Base-by-base conservation (phyloP, 169 alveolate species). In the Hammondia hammondi region DNA sequence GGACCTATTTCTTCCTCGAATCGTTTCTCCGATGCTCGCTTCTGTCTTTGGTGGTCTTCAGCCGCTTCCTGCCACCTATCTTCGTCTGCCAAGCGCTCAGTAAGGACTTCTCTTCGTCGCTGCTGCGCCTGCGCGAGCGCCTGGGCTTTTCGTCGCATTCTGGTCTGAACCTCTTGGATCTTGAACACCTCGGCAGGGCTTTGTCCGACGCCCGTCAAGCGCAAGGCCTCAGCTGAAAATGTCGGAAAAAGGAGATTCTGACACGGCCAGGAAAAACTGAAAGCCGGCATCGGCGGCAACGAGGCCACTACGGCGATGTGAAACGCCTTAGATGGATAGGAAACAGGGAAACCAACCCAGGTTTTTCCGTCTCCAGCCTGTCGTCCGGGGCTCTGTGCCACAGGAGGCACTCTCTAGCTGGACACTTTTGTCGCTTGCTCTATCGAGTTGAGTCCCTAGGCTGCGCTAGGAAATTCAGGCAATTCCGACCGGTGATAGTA, bases 51-150 rank as follows among this genome's bases (percentile, higher is more conserved):
- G 21, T 32, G 24, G 24, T 9, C 87, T 77, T 77, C 87, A 46
- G 27, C 32, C 87, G 87, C 19, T 32, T 24, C 87, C 7, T 77
- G 87, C 87, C 39, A 77, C 21, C 56, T 9, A 46, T 77, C 87
- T 19, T 77, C 87, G 19, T 77, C 87, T 12, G 87, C 87, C 43
- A 77, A 32, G 32, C 87, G 87, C 87, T 77, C 87, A 32, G 32
- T 1, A 12, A 32, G 24, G 19, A 21, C 2, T n/a, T 24, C 87
- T 0, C 21, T 32, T 17, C 87, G 87, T 10, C 87, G 87, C 27
- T 32, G 87, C 48, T 77, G 87, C 19, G 12, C 24, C 87, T 77
- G 48, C 29, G 87, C 87, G 27, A 77, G 87, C 48, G 45, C 27
- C 48, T 32, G 87, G 29, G 48, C 27, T 46, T 32, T 32, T 32